A percentile compares a stretch with the other conserved stretches of the same genome.
phyloP scores from a whole-genome alignment of 2,329 filamentous ascomycete species.

The Drechmeria coniospora region DNA sequence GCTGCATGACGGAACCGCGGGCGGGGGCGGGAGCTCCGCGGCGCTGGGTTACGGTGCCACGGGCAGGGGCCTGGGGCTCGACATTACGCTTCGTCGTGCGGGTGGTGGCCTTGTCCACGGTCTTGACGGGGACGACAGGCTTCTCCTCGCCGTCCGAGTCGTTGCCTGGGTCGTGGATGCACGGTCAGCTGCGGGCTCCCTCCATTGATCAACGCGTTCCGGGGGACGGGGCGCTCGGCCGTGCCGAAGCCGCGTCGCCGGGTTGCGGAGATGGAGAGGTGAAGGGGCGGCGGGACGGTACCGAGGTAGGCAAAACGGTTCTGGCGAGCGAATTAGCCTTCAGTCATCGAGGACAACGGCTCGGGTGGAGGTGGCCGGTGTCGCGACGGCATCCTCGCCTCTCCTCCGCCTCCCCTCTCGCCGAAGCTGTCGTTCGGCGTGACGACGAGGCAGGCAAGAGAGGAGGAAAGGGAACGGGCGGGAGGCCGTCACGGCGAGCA shows the following conservation, averaged over 20 bases:
- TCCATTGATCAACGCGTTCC: too few species aligned
- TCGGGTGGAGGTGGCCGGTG: too few species aligned
- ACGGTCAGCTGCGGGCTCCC: slow-evolving; percentile 7
- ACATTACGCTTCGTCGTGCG: slow-evolving; percentile 75
- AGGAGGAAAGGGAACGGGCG: neutral
- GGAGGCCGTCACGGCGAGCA: neutral
- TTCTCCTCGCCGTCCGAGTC: slow-evolving; percentile 49
- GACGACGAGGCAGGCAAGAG: neutral
- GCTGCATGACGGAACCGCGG: too few species aligned
- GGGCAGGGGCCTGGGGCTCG: slow-evolving; percentile 52
- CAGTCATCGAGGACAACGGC: too few species aligned
- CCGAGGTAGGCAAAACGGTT: slow-evolving; percentile 98
- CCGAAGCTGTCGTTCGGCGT: too few species aligned
- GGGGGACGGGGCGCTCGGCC: too few species aligned
- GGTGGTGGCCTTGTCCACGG: slow-evolving; percentile 67
- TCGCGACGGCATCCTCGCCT: too few species aligned
- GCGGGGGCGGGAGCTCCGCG: too few species aligned
- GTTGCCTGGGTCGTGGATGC: slow-evolving; percentile 30
- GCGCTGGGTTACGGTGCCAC: slow-evolving; percentile 25
- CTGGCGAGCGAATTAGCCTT: slow-evolving; percentile 39
- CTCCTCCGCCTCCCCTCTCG: too few species aligned
- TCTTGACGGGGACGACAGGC: slow-evolving; percentile 71
- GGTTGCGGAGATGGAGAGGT: slow-evolving; percentile 8
- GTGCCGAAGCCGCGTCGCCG: slow-evolving; percentile 3
- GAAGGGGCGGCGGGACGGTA: slow-evolving; percentile 33